Evolutionary conservation across 2,329 filamentous ascomycete genomes (phyloP).

Genomic region (Neofusicoccum parvum): DNA sequence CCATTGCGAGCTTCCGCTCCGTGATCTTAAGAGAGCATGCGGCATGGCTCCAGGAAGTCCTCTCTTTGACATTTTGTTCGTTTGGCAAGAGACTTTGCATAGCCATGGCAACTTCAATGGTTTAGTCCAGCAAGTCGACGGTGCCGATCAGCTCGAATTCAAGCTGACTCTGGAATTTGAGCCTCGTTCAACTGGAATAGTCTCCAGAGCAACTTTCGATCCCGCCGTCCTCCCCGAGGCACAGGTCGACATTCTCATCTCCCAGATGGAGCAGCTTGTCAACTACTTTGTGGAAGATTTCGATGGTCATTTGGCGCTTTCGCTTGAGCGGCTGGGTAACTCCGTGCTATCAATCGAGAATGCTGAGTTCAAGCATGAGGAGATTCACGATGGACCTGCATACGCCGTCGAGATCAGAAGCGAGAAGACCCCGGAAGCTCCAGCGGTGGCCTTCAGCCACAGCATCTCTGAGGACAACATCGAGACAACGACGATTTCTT

Average conservation of each 20-base stretch:
- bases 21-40: conserved; percentile 67
- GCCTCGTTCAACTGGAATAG: conserved; percentile 54
- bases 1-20: conserved; percentile 64
- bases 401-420: conserved; percentile 59
- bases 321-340: background rate
- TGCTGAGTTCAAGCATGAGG: conserved; percentile 32
- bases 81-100: conserved; percentile 76
- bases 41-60: conserved; percentile 56
- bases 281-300: conserved; percentile 45
- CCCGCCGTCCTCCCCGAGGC: conserved; percentile 54
- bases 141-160: conserved; percentile 75
- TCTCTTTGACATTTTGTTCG: conserved; percentile 77
- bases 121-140: conserved; percentile 57
- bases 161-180: conserved; percentile 76
- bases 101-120: conserved; percentile 37
- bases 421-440: conserved; percentile 49
- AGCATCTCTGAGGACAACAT: conserved; percentile 37
- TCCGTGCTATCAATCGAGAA: conserved; percentile 45
- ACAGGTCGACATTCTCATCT: conserved; percentile 60
- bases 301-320: conserved; percentile 29
- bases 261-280: conserved; percentile 63
- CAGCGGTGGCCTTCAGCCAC: conserved; percentile 66
- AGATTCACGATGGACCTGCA: conserved; percentile 33
- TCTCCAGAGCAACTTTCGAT: conserved; percentile 59
- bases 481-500: conserved; percentile 58